Conservation (phyloP, 2,329 filamentous ascomycete genomes). For the Sarocladiaceae sp. region DNA sequence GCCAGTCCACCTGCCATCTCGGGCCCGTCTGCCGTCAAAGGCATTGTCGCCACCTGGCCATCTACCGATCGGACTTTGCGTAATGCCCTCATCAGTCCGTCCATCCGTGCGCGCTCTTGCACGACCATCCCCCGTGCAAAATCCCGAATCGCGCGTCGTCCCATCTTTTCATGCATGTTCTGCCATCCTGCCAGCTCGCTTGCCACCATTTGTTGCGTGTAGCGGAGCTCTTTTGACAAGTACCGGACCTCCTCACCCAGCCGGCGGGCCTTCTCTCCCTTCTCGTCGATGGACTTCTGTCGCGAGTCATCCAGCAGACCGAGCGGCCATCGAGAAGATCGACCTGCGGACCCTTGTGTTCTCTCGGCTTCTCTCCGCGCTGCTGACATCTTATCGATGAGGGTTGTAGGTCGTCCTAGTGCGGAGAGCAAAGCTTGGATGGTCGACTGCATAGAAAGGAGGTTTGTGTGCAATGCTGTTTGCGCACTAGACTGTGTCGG, state of each 20-base stretch:
- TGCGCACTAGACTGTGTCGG: slow-evolving; percentile 69
- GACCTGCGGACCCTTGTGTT: slow-evolving; percentile 62
- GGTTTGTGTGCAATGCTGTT: slow-evolving; percentile 63
- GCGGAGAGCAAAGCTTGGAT: slow-evolving; percentile 75
- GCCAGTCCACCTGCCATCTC: neutral
- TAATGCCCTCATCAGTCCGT: slow-evolving; percentile 73
- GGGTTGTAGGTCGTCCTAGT: slow-evolving; percentile 68
- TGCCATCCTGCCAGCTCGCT: slow-evolving; percentile 91
- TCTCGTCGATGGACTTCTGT: slow-evolving; percentile 74
- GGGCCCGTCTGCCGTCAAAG: neutral
- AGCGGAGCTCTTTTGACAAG: slow-evolving; percentile 75
- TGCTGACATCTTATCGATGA: slow-evolving; percentile 70
- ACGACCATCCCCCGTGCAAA: slow-evolving; percentile 75
- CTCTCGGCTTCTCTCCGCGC: slow-evolving; percentile 73
- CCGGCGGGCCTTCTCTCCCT: slow-evolving; percentile 70
- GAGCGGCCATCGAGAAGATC: slow-evolving; percentile 73
- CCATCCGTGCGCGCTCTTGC: slow-evolving; percentile 70
- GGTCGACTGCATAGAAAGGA: slow-evolving; percentile 77
- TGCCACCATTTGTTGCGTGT: slow-evolving; percentile 90
- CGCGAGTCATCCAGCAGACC: slow-evolving; percentile 82
- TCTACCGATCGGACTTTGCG: slow-evolving; percentile 44
- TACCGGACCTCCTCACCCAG: slow-evolving; percentile 64
- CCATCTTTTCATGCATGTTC: slow-evolving; percentile 75
- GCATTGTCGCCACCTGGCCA: slow-evolving; percentile 8
- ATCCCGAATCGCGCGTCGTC: slow-evolving; percentile 65